Evolutionary conservation across 768 basidiomycete species (phyloP).

Genomic region (Xanthoconium stramineum): DNA sequence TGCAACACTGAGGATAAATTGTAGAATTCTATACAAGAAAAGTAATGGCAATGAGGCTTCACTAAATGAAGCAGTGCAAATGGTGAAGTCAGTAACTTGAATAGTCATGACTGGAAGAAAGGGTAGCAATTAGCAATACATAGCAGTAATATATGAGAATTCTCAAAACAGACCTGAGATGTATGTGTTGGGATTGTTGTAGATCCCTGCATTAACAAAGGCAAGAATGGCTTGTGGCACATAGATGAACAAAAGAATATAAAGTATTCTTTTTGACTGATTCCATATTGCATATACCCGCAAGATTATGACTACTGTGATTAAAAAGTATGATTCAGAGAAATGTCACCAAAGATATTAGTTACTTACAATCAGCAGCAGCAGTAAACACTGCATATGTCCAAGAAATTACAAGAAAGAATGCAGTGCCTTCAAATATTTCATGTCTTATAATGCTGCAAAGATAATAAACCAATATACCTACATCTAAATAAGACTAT

Average conservation of each 20-base stretch:
- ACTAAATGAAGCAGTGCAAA: too few species aligned
- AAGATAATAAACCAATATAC: not conserved
- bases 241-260: not conserved
- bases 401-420: not conserved
- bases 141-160: too few species aligned
- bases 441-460: not conserved
- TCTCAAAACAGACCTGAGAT: not conserved
- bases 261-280: not conserved
- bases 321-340: not conserved
- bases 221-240: not conserved
- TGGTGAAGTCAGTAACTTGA: too few species aligned
- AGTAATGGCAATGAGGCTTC: too few species aligned
- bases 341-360: not conserved
- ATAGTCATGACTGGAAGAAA: too few species aligned
- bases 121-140: too few species aligned
- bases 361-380: not conserved
- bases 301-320: not conserved
- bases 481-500: slow-evolving; percentile 1
- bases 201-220: not conserved
- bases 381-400: not conserved
- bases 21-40: too few species aligned
- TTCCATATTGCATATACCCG: not conserved
- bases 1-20: too few species aligned
- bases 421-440: not conserved
- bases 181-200: not conserved